Conservation (phyloP, 306 rosid species). For the Prunus armeniaca region DNA sequence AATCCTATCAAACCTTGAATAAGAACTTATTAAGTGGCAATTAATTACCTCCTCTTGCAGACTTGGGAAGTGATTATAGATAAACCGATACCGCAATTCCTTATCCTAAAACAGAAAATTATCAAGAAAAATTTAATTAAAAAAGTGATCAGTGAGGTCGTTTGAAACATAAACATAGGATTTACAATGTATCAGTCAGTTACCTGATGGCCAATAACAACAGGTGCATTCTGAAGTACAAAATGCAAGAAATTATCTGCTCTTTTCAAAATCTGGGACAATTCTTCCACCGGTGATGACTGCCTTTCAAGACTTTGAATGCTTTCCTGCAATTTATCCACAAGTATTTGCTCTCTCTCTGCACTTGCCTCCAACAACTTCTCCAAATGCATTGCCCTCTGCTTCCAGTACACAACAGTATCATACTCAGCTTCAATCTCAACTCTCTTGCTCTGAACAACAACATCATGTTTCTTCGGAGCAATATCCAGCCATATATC, state of each 20-base stretch:
- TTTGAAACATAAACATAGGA: neutral
- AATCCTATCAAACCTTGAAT: slow-evolving; percentile 31
- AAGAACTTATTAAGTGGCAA: slow-evolving; percentile 36
- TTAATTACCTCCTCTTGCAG: slow-evolving; percentile 87
- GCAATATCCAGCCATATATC: slow-evolving; percentile 81
- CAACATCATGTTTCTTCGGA: slow-evolving; percentile 48
- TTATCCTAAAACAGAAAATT: slow-evolving; percentile 58
- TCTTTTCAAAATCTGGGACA: slow-evolving; percentile 78
- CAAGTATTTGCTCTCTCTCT: slow-evolving; percentile 66
- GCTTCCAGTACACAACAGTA: slow-evolving; percentile 80
- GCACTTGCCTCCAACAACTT: slow-evolving; percentile 67
- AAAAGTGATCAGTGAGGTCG: neutral
- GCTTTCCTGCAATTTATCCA: slow-evolving; percentile 71
- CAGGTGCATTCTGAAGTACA: slow-evolving; percentile 97
- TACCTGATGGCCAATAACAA: slow-evolving; percentile 99
- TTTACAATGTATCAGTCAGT: neutral
- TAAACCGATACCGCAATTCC: slow-evolving; percentile 92
- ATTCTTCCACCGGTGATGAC: slow-evolving; percentile 84
- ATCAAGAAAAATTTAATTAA: neutral
- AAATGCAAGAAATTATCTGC: slow-evolving; percentile 91
- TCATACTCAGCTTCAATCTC: slow-evolving; percentile 82
- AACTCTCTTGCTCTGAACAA: slow-evolving; percentile 65
- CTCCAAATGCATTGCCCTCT: slow-evolving; percentile 57
- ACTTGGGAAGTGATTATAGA: slow-evolving; percentile 96
- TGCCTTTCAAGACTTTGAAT: slow-evolving; percentile 65